These are phyloP conservation scores for Solanum neorickii DNA, from an alignment of 257 asterid species.

Conservation along the genomic window DNA sequence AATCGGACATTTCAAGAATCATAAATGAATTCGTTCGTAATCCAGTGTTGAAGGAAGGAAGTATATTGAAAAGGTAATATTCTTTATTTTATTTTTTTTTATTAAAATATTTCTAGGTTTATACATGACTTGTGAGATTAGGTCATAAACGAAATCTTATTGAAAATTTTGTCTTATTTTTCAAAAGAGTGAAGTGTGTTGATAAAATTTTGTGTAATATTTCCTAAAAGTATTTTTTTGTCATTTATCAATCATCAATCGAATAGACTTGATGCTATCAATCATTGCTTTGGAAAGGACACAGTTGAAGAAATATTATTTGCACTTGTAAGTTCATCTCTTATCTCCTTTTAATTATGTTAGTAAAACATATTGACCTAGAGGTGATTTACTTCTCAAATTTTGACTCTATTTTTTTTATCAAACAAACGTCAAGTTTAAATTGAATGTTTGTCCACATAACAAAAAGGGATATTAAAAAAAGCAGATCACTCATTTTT, in stretches of 20 bases:
- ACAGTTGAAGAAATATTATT: conserved; percentile 12
- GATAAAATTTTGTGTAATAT: background rate
- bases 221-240: background rate
- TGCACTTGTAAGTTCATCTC: background rate
- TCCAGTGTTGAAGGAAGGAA: background rate
- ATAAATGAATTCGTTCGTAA: background rate
- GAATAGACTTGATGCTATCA: background rate
- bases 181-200: background rate
- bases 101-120: background rate
- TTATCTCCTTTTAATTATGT: background rate
- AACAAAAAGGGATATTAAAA: background rate
- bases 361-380: background rate
- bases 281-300: background rate
- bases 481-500: background rate
- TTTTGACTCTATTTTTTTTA: background rate
- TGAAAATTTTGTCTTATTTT: background rate
- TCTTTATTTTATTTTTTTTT: background rate
- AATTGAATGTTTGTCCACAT: background rate
- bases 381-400: background rate
- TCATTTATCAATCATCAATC: background rate
- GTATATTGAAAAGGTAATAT: background rate
- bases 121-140: background rate
- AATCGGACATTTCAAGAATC: background rate
- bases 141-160: background rate
- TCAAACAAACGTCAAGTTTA: background rate